Percentiles rank a stretch among this genome's conserved stretches.
phyloP scores from a whole-genome alignment of 495 filamentous ascomycete genomes.

The Penicillium argentinense region DNA sequence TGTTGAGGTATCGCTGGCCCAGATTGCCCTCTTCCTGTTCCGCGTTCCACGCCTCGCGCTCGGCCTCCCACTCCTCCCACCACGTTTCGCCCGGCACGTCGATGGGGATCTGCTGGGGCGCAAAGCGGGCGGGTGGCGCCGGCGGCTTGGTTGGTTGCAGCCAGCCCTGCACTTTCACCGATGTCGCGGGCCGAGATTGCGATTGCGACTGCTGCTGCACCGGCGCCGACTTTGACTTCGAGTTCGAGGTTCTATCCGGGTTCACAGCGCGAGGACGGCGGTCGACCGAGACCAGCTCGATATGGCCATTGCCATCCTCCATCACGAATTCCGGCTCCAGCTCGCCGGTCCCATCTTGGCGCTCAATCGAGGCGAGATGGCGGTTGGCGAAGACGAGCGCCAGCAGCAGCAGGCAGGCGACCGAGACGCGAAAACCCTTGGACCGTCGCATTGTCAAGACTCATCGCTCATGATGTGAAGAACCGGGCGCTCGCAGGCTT shows the following conservation, averaged over 20 bases:
- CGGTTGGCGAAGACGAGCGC: conserved; percentile 19
- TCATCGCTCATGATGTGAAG: not conserved
- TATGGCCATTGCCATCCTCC: conserved; percentile 17
- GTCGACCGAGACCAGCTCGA: conserved; percentile 28
- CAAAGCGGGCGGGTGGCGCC: conserved; percentile 1
- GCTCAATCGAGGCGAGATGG: conserved; percentile 19
- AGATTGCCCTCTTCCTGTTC: not conserved
- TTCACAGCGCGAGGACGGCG: not conserved
- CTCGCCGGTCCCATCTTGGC: not conserved
- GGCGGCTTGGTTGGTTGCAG: conserved; percentile 10
- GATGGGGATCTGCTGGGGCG: conserved; percentile 19
- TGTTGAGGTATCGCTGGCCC: not conserved
- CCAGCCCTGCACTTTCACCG: conserved; percentile 6
- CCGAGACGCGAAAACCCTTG: not conserved
- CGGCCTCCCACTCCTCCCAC: no score
- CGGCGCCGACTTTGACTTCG: no score
- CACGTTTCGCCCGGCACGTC: conserved; percentile 15
- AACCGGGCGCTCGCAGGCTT: not conserved
- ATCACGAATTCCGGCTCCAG: conserved; percentile 3
- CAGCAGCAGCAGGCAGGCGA: conserved; percentile 14
- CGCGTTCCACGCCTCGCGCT: conserved; percentile 1
- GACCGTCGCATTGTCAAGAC: not conserved
- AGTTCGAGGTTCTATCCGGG: no score
- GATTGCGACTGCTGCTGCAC: no score
- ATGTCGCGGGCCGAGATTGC: not conserved